A percentile compares a stretch with the other conserved stretches of the same genome.
Evolutionary conservation across 2,329 filamentous ascomycete species (phyloP).

Genomic region (Aaosphaeria arxii): DNA sequence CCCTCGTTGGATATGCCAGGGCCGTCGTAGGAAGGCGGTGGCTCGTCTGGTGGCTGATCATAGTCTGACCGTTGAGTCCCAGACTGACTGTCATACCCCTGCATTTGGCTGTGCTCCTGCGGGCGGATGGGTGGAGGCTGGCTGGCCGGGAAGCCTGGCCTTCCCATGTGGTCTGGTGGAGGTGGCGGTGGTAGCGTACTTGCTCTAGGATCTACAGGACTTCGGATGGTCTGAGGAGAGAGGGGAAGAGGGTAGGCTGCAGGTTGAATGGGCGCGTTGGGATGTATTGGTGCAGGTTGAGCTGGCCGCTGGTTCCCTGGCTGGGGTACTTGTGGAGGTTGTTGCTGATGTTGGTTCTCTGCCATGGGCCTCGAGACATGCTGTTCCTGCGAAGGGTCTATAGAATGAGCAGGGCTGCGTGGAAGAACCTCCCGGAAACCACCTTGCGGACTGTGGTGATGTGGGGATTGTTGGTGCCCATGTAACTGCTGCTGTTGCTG

Average conservation of each 20-base stretch:
- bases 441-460: conserved; percentile 4
- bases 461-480: background rate
- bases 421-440: conserved; percentile 36
- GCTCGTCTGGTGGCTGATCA: conserved; percentile 22
- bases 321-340: conserved; percentile 7
- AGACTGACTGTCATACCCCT: conserved; percentile 12
- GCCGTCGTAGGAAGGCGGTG: conserved; percentile 33
- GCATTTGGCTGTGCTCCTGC: background rate
- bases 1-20: conserved; percentile 26
- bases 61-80: too few relatives aligned
- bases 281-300: conserved; percentile 21
- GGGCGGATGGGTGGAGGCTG: background rate
- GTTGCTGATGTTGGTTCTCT: background rate
- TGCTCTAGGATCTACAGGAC: conserved; percentile 20
- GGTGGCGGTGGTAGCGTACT: conserved; percentile 14
- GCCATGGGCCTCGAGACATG: background rate
- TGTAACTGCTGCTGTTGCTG: conserved; percentile 1
- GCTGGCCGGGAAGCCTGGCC: conserved; percentile 3
- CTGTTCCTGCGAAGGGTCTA: too few relatives aligned
- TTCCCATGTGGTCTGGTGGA: conserved; percentile 19
- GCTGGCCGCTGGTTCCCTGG: conserved; percentile 13
- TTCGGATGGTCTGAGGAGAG: conserved; percentile 16
- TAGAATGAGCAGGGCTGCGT: conserved; percentile 23
- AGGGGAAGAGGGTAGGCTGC: conserved; percentile 26
- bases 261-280: conserved; percentile 13